phyloP scores from a whole-genome alignment of 371 early-diverging fungal genomes.

The Actinomucor elegans region DNA sequence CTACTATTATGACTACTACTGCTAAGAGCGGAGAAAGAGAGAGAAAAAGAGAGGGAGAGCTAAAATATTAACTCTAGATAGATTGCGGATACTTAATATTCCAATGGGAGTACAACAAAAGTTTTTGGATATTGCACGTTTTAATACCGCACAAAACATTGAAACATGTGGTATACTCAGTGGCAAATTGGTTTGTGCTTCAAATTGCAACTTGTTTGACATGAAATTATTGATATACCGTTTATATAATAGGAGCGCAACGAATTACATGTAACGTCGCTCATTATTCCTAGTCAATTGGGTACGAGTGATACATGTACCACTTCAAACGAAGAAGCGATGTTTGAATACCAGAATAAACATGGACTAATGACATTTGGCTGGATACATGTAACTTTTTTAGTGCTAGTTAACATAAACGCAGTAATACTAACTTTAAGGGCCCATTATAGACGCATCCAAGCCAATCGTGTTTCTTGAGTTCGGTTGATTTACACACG shows the following conservation, averaged over 20 bases:
- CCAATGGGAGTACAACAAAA: conserved; percentile 59
- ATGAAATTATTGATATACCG: background rate
- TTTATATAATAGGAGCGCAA: conserved; percentile 51
- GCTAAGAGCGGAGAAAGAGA: too few relatives aligned
- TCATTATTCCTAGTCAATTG: conserved; percentile 86
- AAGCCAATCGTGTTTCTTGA: conserved; percentile 89
- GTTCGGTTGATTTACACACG: conserved; percentile 89
- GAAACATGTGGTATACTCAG: conserved; percentile 91
- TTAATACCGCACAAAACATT: conserved; percentile 74
- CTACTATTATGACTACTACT: too few relatives aligned
- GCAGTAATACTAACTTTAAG: background rate
- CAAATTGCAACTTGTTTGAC: background rate
- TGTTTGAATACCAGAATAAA: conserved; percentile 72
- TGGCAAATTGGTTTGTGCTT: conserved; percentile 63
- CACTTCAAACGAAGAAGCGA: conserved; percentile 82
- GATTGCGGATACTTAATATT: conserved; percentile 68
- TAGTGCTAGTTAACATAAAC: background rate
- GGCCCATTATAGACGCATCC: conserved; percentile 74
- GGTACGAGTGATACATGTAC: conserved; percentile 88
- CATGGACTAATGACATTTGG: conserved; percentile 79
- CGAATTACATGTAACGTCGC: conserved; percentile 67
- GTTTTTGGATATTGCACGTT: conserved; percentile 70
- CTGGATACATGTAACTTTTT: conserved; percentile 77
- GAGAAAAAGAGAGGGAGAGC: background rate
- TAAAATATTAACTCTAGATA: background rate